A percentile compares a stretch with the other conserved stretches of the same genome.
Evolutionary conservation across 2,329 filamentous ascomycete species (phyloP).

Genomic region (Venturiaceae sp.): DNA sequence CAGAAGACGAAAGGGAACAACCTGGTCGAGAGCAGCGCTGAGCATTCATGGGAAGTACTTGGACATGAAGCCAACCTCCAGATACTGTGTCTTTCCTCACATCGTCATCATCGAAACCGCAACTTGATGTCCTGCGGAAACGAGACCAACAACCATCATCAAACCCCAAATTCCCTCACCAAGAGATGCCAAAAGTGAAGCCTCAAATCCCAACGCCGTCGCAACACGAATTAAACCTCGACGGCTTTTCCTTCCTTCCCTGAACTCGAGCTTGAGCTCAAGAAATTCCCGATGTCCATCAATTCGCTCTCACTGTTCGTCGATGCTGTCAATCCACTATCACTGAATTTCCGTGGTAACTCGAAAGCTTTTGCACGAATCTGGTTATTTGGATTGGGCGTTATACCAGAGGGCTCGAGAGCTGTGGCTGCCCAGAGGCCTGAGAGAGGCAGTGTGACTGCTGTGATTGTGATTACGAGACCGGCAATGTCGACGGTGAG

Average conservation of each 20-base stretch:
- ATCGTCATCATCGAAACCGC: too few relatives aligned
- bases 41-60: too few relatives aligned
- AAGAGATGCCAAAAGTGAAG: too few relatives aligned
- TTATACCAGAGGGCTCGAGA: constrained; percentile 10
- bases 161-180: too few relatives aligned
- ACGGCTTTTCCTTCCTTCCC: not conserved
- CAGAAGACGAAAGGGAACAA: too few relatives aligned
- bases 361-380: not conserved
- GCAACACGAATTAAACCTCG: constrained; percentile 34
- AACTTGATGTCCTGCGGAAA: too few relatives aligned
- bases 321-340: not conserved
- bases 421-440: constrained; percentile 50
- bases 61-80: too few relatives aligned
- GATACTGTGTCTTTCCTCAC: too few relatives aligned
- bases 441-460: constrained; percentile 55
- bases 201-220: too few relatives aligned
- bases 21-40: too few relatives aligned
- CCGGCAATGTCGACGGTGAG: constrained; percentile 41
- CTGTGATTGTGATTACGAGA: constrained; percentile 47
- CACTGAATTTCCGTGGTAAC: not conserved
- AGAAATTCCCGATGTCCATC: not conserved
- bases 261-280: not conserved
- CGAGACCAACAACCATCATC: too few relatives aligned
- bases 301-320: not conserved
- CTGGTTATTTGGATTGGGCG: not conserved